Evolutionary conservation across 164 flowering plant genomes (phyloP).

Genomic region (Protea cynaroides): DNA sequence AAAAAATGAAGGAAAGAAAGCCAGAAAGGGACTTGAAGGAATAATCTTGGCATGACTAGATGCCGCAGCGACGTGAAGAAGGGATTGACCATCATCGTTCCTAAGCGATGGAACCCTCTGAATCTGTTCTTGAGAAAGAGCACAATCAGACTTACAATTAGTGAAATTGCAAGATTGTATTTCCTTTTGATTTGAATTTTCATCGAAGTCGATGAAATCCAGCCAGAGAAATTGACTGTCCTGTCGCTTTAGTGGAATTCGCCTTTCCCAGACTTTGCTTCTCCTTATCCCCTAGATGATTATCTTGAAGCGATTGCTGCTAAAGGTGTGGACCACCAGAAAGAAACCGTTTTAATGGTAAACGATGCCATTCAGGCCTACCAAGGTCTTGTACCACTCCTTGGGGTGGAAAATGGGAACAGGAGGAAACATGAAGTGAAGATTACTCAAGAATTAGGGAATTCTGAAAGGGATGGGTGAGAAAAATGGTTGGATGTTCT

Average conservation of each 20-base stretch:
- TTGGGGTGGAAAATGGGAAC: slow-evolving; percentile 57
- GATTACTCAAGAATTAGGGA: no score
- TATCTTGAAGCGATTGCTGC: slow-evolving; percentile 54
- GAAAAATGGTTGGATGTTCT: no score
- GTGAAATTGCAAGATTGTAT: slow-evolving; percentile 14
- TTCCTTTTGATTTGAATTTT: slow-evolving; percentile 25
- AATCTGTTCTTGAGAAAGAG: slow-evolving; percentile 45
- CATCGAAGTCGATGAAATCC: slow-evolving; percentile 55
- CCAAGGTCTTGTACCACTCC: slow-evolving; percentile 67
- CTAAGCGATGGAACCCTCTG: slow-evolving; percentile 41
- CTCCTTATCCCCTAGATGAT: slow-evolving; percentile 5
- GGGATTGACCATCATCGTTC: slow-evolving; percentile 87
- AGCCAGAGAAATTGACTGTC: slow-evolving; percentile 40
- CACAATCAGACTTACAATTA: slow-evolving; percentile 31
- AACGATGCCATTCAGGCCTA: slow-evolving; percentile 74
- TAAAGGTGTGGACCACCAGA: slow-evolving; percentile 57
- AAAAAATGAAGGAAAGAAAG: background rate
- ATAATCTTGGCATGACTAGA: slow-evolving; percentile 46
- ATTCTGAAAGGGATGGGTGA: no score
- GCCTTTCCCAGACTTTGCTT: slow-evolving; percentile 30
- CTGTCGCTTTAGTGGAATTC: slow-evolving; percentile 8
- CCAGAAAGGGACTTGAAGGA: background rate
- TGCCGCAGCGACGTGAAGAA: slow-evolving; percentile 79
- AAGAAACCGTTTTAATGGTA: slow-evolving; percentile 87
- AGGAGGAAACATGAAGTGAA: no score